Evolutionary conservation across 257 asterid species (phyloP).

Genomic region (Oldenlandia corymbosa): DNA sequence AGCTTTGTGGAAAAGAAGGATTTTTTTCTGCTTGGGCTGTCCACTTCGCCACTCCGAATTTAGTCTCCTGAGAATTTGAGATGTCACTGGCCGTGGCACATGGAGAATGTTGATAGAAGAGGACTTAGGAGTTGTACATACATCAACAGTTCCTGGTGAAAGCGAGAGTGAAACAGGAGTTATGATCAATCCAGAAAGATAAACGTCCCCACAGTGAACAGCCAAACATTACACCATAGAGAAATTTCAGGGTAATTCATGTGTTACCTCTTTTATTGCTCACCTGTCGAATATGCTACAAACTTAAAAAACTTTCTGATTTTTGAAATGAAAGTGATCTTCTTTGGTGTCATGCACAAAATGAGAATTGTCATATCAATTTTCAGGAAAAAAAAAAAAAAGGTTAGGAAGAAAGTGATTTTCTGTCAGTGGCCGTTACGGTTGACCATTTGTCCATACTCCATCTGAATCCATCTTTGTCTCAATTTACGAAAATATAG

Average conservation of each 20-base stretch:
- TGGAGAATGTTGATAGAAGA: conserved; percentile 8
- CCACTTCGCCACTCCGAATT: neutral
- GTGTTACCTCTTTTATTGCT: conserved; percentile 2
- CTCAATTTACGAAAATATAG: no score
- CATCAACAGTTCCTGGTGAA: conserved; percentile 6
- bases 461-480: no score
- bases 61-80: neutral
- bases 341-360: neutral
- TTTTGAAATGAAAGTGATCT: conserved; percentile 3
- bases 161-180: conserved; percentile 4
- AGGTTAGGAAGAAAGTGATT: neutral
- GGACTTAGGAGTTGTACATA: conserved; percentile 12
- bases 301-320: neutral
- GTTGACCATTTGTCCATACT: no score
- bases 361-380: conserved; percentile 1
- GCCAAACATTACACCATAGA: neutral
- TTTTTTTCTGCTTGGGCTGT: conserved; percentile 12
- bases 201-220: conserved; percentile 1
- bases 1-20: conserved; percentile 2
- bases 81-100: conserved; percentile 3
- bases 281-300: conserved; percentile 8
- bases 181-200: neutral
- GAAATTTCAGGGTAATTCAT: conserved; percentile 4
- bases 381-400: neutral
- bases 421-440: neutral